Evolutionary conservation across 2,329 filamentous ascomycete genomes (phyloP).

Genomic region (Gaeumannomyces tritici): DNA sequence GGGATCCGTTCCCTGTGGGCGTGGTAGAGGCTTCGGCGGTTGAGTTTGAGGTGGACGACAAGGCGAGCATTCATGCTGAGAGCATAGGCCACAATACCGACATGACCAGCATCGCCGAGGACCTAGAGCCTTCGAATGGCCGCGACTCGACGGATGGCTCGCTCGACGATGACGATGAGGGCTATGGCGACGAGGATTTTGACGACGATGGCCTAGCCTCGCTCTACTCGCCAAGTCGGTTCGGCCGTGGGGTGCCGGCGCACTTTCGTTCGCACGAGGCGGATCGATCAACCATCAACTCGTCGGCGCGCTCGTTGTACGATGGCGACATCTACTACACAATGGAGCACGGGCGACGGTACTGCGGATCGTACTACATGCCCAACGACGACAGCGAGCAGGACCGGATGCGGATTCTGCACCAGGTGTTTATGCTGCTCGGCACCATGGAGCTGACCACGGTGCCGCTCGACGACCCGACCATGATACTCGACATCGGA

Average conservation of each 20-base stretch:
- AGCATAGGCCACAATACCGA: conserved; percentile 23
- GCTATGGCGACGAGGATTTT: conserved; percentile 13
- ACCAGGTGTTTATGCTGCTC: conserved; percentile 21
- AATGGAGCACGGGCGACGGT: conserved; percentile 48
- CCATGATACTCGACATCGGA: conserved; percentile 46
- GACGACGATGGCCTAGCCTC: conserved; percentile 19
- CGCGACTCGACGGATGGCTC: no score
- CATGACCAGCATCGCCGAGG: conserved; percentile 26
- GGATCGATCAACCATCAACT: conserved; percentile 13
- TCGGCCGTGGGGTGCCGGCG: conserved; percentile 8
- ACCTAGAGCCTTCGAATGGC: not conserved
- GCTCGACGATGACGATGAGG: not conserved
- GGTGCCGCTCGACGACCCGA: conserved; percentile 23
- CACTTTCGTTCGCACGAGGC: no score
- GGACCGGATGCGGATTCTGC: conserved; percentile 21
- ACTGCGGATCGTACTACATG: conserved; percentile 49
- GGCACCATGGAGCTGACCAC: conserved; percentile 22
- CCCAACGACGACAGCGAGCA: conserved; percentile 50
- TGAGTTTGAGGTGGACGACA: not conserved
- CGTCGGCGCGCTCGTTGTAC: conserved; percentile 20
- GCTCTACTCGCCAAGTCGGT: conserved; percentile 30
- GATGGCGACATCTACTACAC: conserved; percentile 33
- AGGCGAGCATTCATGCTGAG: not conserved
- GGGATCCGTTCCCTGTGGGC: no score
- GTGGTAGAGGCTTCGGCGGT: no score